A percentile compares a stretch with the other conserved stretches of the same genome.
Conservation (phyloP, 805 yeast genomes). For the Lachancea cidri region DNA sequence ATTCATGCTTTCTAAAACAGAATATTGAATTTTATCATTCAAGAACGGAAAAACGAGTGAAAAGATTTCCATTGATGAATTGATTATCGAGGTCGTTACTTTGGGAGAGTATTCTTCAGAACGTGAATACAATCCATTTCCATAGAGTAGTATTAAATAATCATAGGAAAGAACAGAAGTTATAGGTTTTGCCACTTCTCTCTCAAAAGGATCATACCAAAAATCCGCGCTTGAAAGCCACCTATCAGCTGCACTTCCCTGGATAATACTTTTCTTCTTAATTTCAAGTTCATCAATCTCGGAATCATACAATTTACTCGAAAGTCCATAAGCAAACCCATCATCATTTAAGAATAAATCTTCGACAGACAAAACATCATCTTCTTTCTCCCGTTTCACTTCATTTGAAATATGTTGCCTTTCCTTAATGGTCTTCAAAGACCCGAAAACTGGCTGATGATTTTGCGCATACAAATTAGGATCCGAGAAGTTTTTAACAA, state of each 20-base stretch:
- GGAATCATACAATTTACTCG: constrained; percentile 41
- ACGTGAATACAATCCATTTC: constrained; percentile 12
- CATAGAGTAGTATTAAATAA: constrained; percentile 33
- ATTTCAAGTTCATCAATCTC: constrained; percentile 36
- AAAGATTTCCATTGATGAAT: constrained; percentile 72
- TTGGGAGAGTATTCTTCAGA: constrained; percentile 34
- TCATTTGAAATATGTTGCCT: constrained; percentile 17
- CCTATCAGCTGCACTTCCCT: constrained; percentile 30
- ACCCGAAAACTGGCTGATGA: constrained; percentile 10
- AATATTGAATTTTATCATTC: constrained; percentile 74
- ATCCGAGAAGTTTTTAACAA: constrained; percentile 40
- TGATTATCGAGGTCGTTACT: constrained; percentile 55
- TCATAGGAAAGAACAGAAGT: constrained; percentile 40
- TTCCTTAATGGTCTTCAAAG: constrained; percentile 12
- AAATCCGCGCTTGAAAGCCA: constrained; percentile 25
- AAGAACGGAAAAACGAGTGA: constrained; percentile 64
- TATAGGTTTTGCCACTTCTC: constrained; percentile 34
- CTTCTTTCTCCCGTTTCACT: constrained; percentile 14
- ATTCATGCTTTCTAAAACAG: constrained; percentile 77
- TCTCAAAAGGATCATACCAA: constrained; percentile 36
- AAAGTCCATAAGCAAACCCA: constrained; percentile 47
- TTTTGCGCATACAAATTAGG: constrained; percentile 35
- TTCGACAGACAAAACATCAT: constrained; percentile 13
- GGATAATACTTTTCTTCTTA: constrained; percentile 12
- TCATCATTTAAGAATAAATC: constrained; percentile 30